These are phyloP conservation scores for Xylariaceae sp. DNA, from an alignment of 2,329 filamentous ascomycete genomes.

Conservation along the genomic window DNA sequence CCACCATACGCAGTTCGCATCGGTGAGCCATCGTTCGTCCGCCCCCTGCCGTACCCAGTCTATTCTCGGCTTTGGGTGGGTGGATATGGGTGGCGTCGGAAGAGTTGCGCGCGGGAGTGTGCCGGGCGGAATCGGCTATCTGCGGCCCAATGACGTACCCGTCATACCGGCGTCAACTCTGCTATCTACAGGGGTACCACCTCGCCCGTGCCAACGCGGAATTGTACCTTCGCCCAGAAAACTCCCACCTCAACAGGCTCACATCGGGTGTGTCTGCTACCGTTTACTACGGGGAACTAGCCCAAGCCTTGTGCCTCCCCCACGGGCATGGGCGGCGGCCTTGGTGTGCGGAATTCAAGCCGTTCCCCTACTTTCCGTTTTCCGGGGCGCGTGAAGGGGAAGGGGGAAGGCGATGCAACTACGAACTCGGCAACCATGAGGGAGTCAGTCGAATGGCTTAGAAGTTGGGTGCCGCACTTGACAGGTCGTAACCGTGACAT, in stretches of 20 bases:
- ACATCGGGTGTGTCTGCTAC: too few species aligned
- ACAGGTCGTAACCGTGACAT: neutral
- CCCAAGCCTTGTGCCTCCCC: too few species aligned
- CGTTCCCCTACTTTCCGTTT: constrained; percentile 24
- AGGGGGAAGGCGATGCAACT: constrained; percentile 24
- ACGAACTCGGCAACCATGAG: neutral
- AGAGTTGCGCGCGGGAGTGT: constrained; percentile 3
- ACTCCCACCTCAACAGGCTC: too few species aligned
- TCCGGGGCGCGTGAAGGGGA: constrained; percentile 28
- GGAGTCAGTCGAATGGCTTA: neutral
- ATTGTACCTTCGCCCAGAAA: neutral
- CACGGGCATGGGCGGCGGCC: constrained; percentile 4
- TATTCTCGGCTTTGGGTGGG: neutral
- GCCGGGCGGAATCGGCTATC: constrained; percentile 24
- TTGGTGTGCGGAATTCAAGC: constrained; percentile 26
- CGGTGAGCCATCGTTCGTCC: neutral
- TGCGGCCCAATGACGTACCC: constrained; percentile 27
- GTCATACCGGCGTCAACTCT: constrained; percentile 15
- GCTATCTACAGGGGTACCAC: constrained; percentile 14
- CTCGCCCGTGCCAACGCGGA: neutral
- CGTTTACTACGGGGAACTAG: too few species aligned
- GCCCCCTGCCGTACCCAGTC: neutral
- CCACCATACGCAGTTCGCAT: constrained; percentile 3
- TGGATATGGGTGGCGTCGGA: constrained; percentile 24
- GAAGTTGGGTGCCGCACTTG: neutral